Percentiles rank a stretch among this genome's conserved stretches.
phyloP scores from a whole-genome alignment of 148 eudicot species.

The Nepenthes gracilis region DNA sequence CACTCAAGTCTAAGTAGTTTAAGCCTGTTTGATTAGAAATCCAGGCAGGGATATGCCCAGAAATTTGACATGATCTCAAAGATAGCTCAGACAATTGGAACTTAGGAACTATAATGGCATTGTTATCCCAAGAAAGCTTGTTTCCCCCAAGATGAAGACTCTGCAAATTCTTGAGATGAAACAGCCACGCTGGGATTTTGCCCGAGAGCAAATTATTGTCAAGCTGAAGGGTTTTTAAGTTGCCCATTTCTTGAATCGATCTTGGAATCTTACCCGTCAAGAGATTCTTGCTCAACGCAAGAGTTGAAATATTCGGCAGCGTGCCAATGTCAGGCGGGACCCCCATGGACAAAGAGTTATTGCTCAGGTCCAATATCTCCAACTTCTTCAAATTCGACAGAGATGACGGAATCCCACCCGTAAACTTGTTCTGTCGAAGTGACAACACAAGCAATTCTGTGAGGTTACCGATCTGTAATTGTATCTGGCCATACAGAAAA shows the following conservation, averaged over 20 bases:
- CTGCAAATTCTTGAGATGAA: constrained; percentile 18
- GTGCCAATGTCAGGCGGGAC: constrained; percentile 27
- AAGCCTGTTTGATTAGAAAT: constrained; percentile 34
- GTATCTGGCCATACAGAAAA: constrained; percentile 28
- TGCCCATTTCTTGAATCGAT: constrained; percentile 20
- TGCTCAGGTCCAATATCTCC: constrained; percentile 25
- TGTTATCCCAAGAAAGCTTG: constrained; percentile 19
- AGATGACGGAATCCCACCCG: constrained; percentile 23
- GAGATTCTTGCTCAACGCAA: constrained; percentile 25
- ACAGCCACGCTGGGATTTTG: constrained; percentile 35
- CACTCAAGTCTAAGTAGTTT: constrained; percentile 34
- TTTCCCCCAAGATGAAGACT: constrained; percentile 29
- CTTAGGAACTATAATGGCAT: constrained; percentile 18
- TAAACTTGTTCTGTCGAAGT: constrained; percentile 22
- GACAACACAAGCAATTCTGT: constrained; percentile 23
- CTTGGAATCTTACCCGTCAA: constrained; percentile 30
- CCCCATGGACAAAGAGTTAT: constrained; percentile 20
- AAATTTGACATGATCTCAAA: constrained; percentile 28
- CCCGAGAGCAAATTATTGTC: constrained; percentile 28
- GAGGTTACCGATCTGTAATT: constrained; percentile 26
- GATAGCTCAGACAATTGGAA: constrained; percentile 29
- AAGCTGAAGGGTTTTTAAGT: constrained; percentile 23
- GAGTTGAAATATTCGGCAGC: constrained; percentile 21
- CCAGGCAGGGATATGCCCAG: constrained; percentile 37
- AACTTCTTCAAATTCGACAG: constrained; percentile 20